These are phyloP conservation scores for Avena sativa DNA, from an alignment of 176 grass and related monocot species.

Conservation along the genomic window DNA sequence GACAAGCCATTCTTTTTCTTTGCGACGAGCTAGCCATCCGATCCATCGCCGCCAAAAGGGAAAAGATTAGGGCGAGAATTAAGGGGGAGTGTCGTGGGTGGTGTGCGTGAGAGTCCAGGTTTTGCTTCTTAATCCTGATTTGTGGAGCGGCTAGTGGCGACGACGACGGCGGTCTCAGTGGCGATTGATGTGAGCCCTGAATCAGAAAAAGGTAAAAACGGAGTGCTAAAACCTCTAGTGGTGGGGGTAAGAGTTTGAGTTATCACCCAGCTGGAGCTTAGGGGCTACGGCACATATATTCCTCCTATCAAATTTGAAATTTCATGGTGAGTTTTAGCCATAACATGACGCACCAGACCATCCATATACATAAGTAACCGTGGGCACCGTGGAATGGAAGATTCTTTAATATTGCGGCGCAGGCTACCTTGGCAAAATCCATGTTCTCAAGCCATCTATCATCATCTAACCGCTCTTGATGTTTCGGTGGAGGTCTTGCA, in stretches of 20 bases:
- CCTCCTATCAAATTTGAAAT: neutral
- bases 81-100: neutral
- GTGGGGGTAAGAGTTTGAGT: neutral
- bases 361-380: neutral
- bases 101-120: neutral
- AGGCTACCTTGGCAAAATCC: too few relatives aligned
- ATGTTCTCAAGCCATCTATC: too few relatives aligned
- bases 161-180: neutral
- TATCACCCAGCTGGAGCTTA: neutral
- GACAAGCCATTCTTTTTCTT: neutral
- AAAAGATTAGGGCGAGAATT: neutral
- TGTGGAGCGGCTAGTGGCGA: neutral
- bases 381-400: too few relatives aligned
- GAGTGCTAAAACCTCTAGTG: neutral
- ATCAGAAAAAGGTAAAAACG: neutral
- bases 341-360: neutral
- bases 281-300: neutral
- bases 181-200: neutral
- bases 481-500: too few relatives aligned
- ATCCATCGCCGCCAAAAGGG: neutral
- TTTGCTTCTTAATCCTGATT: slow-evolving; percentile 28
- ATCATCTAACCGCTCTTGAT: too few relatives aligned
- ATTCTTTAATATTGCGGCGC: too few relatives aligned
- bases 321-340: neutral
- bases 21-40: neutral